Conservation (phyloP, 192 early-diverging fungal genomes). For the Gamsiella multidivaricata region DNA sequence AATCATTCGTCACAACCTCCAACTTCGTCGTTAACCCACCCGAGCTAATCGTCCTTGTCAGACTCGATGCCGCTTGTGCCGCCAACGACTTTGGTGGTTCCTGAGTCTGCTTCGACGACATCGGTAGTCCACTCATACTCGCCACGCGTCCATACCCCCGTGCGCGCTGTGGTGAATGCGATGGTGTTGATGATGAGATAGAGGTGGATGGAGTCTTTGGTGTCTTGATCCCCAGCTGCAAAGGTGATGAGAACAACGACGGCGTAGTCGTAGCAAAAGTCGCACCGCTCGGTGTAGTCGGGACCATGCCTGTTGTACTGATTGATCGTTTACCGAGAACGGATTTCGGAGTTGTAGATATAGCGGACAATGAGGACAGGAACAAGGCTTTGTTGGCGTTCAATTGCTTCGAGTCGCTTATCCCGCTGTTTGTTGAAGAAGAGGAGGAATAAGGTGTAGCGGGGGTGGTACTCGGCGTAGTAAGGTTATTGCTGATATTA, state of each 20-base stretch:
- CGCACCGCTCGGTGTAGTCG: neutral
- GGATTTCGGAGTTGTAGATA: slow-evolving; percentile 6
- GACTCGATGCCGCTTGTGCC: slow-evolving; percentile 20
- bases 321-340: too few relatives aligned
- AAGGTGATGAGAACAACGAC: neutral
- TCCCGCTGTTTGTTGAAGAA: neutral
- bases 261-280: neutral
- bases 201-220: neutral
- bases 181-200: slow-evolving; percentile 6
- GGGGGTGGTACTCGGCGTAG: neutral
- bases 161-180: neutral
- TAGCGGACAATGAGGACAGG: neutral
- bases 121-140: too few relatives aligned
- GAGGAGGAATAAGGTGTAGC: neutral
- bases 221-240: neutral
- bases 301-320: neutral
- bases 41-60: slow-evolving; percentile 28
- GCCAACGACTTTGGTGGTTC: slow-evolving; percentile 25
- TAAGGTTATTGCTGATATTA: slow-evolving; percentile 16
- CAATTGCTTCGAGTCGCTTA: neutral
- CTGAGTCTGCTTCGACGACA: too few relatives aligned
- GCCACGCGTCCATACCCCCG: slow-evolving; percentile 5
- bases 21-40: slow-evolving; percentile 37
- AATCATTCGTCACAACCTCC: slow-evolving; percentile 53
- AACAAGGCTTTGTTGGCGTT: neutral